phyloP scores from a whole-genome alignment of 495 filamentous ascomycete genomes.

The Penicillium malachiteum region DNA sequence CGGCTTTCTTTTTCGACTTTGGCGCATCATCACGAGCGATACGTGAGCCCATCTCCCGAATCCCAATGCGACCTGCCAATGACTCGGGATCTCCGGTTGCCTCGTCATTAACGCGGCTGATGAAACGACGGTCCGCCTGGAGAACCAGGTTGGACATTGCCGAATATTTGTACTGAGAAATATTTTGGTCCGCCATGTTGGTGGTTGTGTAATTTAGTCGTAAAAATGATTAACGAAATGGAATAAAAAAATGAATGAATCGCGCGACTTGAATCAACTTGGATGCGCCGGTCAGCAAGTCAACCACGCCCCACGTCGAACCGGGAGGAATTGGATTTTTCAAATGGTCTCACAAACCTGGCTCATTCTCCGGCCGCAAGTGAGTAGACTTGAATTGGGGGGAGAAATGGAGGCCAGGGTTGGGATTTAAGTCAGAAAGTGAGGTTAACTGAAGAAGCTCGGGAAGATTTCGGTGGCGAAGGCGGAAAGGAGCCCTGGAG shows the following conservation, averaged over 20 bases:
- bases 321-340: slow-evolving; percentile 18
- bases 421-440: slow-evolving; percentile 12
- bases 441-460: slow-evolving; percentile 18
- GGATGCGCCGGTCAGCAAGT: slow-evolving; percentile 38
- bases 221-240: slow-evolving; percentile 14
- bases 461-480: slow-evolving; percentile 47
- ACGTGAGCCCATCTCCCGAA: slow-evolving; percentile 89
- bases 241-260: slow-evolving; percentile 26
- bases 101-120: slow-evolving; percentile 88
- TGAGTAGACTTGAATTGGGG: slow-evolving; percentile 24
- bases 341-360: slow-evolving; percentile 41
- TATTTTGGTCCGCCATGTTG: slow-evolving; percentile 89
- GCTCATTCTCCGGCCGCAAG: slow-evolving; percentile 42
- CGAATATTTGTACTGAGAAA: slow-evolving; percentile 99
- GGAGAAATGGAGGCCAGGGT: slow-evolving; percentile 32
- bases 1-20: slow-evolving; percentile 69
- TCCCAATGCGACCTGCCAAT: slow-evolving; percentile 86
- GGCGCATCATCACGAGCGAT: slow-evolving; percentile 77
- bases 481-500: slow-evolving; percentile 29
- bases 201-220: slow-evolving; percentile 9
- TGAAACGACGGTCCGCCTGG: slow-evolving; percentile 96
- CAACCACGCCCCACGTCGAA: slow-evolving; percentile 16
- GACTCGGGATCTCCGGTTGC: slow-evolving; percentile 97
- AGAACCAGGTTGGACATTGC: slow-evolving; percentile 99
- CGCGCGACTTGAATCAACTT: slow-evolving; percentile 31